Evolutionary conservation across 805 yeast species (phyloP).

Genomic region (Teunomyces funiuensis): DNA sequence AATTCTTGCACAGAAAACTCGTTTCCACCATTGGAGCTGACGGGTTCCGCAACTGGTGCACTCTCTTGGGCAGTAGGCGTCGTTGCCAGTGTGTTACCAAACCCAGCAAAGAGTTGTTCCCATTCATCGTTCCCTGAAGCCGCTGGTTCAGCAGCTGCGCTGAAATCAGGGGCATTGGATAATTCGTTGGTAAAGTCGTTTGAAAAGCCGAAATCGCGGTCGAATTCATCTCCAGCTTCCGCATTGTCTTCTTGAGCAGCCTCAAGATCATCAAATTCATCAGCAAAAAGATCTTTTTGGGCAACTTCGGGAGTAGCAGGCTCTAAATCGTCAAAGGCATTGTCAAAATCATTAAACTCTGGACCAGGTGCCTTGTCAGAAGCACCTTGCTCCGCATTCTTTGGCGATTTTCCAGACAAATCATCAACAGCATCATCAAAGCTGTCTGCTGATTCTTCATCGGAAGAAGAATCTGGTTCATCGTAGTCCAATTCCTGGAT

Average conservation of each 20-base stretch:
- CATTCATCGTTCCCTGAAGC: constrained; percentile 66
- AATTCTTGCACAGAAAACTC: constrained; percentile 65
- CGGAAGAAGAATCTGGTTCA: constrained; percentile 46
- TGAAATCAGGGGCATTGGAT: constrained; percentile 15
- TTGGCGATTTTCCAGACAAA: constrained; percentile 12
- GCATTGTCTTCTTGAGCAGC: constrained; percentile 30
- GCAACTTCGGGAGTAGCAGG: constrained; percentile 25
- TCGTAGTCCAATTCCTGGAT: constrained; percentile 54
- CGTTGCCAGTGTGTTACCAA: constrained; percentile 51
- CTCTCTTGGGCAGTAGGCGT: constrained; percentile 11
- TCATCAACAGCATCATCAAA: constrained; percentile 39
- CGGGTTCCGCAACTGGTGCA: constrained; percentile 12
- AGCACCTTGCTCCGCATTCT: background rate
- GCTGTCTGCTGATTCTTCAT: constrained; percentile 35
- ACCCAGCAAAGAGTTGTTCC: constrained; percentile 92
- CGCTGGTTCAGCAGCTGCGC: constrained; percentile 9
- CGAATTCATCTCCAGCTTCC: constrained; percentile 27
- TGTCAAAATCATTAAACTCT: constrained; percentile 33
- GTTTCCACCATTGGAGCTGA: constrained; percentile 40
- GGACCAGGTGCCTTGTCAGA: too few species aligned
- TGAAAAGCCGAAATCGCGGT: constrained; percentile 22
- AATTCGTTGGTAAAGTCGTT: constrained; percentile 28
- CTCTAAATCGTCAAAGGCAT: constrained; percentile 37
- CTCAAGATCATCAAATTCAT: constrained; percentile 40
- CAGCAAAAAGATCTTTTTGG: constrained; percentile 32